Evolutionary conservation across 768 basidiomycete species (phyloP).

Genomic region (Tephrocybe sp.): DNA sequence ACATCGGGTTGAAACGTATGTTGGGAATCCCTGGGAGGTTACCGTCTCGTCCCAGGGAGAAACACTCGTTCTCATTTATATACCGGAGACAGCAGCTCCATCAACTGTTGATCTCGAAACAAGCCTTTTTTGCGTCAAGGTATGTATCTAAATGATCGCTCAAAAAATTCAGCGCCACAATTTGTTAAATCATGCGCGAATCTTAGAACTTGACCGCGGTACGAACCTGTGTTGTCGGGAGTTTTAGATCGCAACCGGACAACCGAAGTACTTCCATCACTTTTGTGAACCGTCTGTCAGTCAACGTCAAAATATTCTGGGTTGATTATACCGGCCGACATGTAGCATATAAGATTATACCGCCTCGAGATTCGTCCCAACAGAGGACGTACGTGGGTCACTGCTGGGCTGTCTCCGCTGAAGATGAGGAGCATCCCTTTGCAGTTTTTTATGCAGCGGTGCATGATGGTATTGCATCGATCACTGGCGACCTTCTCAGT

Average conservation of each 20-base stretch:
- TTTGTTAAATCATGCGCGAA: background rate
- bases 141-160: background rate
- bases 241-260: background rate
- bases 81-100: background rate
- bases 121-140: background rate
- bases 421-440: background rate
- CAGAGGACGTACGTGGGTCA: slow-evolving; percentile 11
- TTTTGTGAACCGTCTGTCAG: slow-evolving; percentile 13
- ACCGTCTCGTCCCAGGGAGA: background rate
- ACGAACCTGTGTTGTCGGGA: background rate
- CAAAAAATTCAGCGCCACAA: background rate
- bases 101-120: slow-evolving; percentile 1
- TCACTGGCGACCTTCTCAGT: background rate
- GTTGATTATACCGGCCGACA: background rate
- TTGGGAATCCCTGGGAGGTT: slow-evolving; percentile 13
- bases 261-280: slow-evolving; percentile 7
- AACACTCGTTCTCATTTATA: slow-evolving; percentile 1
- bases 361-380: background rate
- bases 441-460: slow-evolving; percentile 5
- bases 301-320: slow-evolving; percentile 7
- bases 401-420: slow-evolving; percentile 4
- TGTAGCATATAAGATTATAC: background rate
- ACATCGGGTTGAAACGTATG: background rate
- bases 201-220: background rate
- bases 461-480: background rate